These are phyloP conservation scores for Phytophthora litchii DNA, from an alignment of 352 stramenopile species.

Conservation along the genomic window DNA sequence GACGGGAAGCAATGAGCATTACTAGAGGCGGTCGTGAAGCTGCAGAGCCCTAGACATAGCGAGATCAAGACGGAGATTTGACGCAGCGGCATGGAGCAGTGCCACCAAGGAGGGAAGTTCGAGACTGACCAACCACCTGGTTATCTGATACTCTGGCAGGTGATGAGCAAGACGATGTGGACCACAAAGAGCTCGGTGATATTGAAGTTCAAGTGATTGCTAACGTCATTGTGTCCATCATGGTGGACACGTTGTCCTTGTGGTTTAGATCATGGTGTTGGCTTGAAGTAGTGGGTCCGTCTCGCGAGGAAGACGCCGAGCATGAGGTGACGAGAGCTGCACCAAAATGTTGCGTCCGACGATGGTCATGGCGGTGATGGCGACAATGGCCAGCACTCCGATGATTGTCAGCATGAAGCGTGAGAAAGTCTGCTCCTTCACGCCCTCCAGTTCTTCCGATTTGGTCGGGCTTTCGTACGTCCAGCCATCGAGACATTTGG, in stretches of 20 bases:
- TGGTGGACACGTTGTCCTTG: no score
- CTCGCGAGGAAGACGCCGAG: conserved; percentile 22
- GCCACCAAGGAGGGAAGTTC: conserved; percentile 1
- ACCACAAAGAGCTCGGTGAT: conserved; percentile 1
- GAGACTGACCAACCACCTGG: conserved; percentile 8
- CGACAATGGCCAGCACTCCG: conserved; percentile 22
- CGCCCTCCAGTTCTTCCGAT: conserved; percentile 18
- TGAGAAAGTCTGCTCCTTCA: conserved; percentile 26
- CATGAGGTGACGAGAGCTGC: conserved; percentile 29
- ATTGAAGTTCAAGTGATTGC: conserved; percentile 5
- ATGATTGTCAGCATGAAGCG: conserved; percentile 24
- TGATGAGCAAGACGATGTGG: not conserved
- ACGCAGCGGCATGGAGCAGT: not conserved
- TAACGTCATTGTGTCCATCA: not conserved
- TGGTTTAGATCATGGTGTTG: conserved; percentile 28
- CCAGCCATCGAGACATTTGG: conserved; percentile 53
- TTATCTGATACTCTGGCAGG: no score
- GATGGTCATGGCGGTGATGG: conserved; percentile 15
- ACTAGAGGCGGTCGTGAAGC: not conserved
- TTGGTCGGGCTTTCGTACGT: conserved; percentile 11
- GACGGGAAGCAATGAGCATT: conserved; percentile 48
- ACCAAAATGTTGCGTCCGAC: conserved; percentile 30
- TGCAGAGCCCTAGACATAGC: conserved; percentile 9
- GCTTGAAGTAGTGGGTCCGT: conserved; percentile 31
- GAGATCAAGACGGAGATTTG: not conserved